Evolutionary conservation across 2,329 filamentous ascomycete species (phyloP).

Genomic region (Claviceps spartinae): DNA sequence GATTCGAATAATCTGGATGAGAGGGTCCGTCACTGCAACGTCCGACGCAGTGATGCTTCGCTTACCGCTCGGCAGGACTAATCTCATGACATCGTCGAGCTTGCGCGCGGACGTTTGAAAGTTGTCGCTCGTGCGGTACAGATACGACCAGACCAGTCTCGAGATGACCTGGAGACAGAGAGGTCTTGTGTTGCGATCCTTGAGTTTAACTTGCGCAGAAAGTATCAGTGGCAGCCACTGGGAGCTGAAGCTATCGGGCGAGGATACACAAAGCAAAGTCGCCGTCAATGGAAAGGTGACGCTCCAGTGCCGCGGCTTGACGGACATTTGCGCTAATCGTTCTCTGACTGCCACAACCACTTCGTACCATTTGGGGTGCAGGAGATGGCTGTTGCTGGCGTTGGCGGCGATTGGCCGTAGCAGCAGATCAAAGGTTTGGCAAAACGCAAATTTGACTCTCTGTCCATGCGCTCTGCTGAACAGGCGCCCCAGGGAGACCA

Average conservation of each 20-base stretch:
- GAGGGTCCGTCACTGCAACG: constrained; percentile 67
- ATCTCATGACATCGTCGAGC: constrained; percentile 76
- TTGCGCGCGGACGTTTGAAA: constrained; percentile 57
- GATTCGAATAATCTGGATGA: constrained; percentile 88
- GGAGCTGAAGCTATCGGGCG: constrained; percentile 65
- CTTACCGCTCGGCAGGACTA: constrained; percentile 70
- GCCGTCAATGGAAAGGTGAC: constrained; percentile 80
- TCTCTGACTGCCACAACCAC: constrained; percentile 69
- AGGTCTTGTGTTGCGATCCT: constrained; percentile 66
- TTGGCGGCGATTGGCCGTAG: constrained; percentile 77
- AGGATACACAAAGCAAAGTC: constrained; percentile 76
- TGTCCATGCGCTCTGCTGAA: constrained; percentile 80
- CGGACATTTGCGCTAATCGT: constrained; percentile 69
- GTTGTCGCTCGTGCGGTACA: constrained; percentile 71
- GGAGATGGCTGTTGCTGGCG: constrained; percentile 61
- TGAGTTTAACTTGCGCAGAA: constrained; percentile 65
- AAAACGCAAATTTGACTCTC: constrained; percentile 86
- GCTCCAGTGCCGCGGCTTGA: constrained; percentile 85
- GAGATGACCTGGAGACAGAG: constrained; percentile 82
- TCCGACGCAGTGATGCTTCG: constrained; percentile 74
- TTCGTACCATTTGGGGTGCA: constrained; percentile 72
- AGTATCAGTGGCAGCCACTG: constrained; percentile 80
- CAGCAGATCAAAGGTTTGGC: constrained; percentile 77
- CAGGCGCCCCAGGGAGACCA: constrained; percentile 66
- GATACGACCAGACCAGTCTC: constrained; percentile 83